Evolutionary conservation across 768 basidiomycete species (phyloP).

Genomic region (Suillus tomentosus): DNA sequence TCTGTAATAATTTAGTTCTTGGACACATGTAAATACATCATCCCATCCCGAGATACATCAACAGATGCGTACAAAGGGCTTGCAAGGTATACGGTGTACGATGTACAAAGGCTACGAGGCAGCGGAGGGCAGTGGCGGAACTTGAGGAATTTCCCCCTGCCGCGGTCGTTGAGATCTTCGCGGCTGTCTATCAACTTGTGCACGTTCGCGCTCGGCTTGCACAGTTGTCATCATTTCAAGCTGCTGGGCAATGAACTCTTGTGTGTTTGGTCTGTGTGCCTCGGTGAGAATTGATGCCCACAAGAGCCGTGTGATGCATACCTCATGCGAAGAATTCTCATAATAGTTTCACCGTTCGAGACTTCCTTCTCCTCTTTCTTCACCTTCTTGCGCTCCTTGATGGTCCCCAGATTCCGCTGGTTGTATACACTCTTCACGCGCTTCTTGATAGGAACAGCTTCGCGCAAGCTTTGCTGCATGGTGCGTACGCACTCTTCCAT

Average conservation of each 20-base stretch:
- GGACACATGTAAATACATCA: slow-evolving; percentile 10
- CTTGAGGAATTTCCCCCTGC: slow-evolving; percentile 27
- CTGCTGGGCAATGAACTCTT: slow-evolving; percentile 88
- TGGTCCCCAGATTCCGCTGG: slow-evolving; percentile 95
- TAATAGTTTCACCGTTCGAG: slow-evolving; percentile 84
- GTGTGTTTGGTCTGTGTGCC: slow-evolving; percentile 63
- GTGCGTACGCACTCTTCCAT: slow-evolving; percentile 96
- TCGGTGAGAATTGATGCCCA: neutral
- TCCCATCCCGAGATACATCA: slow-evolving; percentile 13
- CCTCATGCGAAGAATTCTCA: slow-evolving; percentile 96
- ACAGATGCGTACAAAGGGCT: slow-evolving; percentile 11
- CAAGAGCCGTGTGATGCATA: slow-evolving; percentile 32
- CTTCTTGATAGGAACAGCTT: slow-evolving; percentile 76
- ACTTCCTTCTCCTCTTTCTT: slow-evolving; percentile 81
- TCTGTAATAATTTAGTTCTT: neutral
- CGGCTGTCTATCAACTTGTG: slow-evolving; percentile 60
- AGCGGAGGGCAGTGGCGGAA: slow-evolving; percentile 33
- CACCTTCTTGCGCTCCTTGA: slow-evolving; percentile 91
- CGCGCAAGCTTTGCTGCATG: slow-evolving; percentile 86
- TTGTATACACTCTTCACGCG: slow-evolving; percentile 91
- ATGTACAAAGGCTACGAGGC: slow-evolving; percentile 16
- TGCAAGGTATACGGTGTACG: slow-evolving; percentile 28
- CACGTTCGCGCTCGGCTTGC: slow-evolving; percentile 79
- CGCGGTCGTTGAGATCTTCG: slow-evolving; percentile 60
- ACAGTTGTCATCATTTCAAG: slow-evolving; percentile 79